Evolutionary conservation across 2,329 filamentous ascomycete species (phyloP).

Genomic region (Alternaria tenuissima): DNA sequence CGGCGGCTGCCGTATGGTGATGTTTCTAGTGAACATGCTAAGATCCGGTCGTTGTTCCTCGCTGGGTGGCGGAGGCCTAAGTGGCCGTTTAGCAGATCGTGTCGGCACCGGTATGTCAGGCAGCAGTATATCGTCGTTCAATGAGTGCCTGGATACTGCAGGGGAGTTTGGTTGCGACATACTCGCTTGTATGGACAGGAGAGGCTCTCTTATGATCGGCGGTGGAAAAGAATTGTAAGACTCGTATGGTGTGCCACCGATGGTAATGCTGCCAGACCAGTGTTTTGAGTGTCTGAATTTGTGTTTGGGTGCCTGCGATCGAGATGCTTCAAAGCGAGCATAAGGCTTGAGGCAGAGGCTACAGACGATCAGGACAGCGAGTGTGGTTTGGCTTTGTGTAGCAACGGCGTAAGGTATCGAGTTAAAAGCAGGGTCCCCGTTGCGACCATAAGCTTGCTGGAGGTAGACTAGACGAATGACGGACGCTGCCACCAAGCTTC

Average conservation of each 20-base stretch:
- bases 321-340: conserved; percentile 15
- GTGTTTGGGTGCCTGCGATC: conserved; percentile 12
- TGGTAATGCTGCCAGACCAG: conserved; percentile 29
- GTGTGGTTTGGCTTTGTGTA: conserved; percentile 33
- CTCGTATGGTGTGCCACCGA: conserved; percentile 31
- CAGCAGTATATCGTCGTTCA: conserved; percentile 15
- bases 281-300: conserved; percentile 23
- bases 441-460: conserved; percentile 15
- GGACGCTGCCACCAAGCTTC: conserved; percentile 33
- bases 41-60: conserved; percentile 33
- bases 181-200: conserved; percentile 27
- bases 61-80: conserved; percentile 30
- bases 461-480: conserved; percentile 32
- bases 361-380: conserved; percentile 36
- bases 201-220: conserved; percentile 19
- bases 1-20: conserved; percentile 13
- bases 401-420: conserved; percentile 32
- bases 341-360: conserved; percentile 29
- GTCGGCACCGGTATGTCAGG: conserved; percentile 21
- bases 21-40: conserved; percentile 26
- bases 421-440: conserved; percentile 25
- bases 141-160: conserved; percentile 1
- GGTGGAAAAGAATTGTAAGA: conserved; percentile 14
- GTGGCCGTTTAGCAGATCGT: conserved; percentile 18
- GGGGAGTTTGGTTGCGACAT: conserved; percentile 24